A percentile compares a stretch with the other conserved stretches of the same genome.
phyloP scores from a whole-genome alignment of 495 filamentous ascomycete genomes.

The Penicillium atrosanguineum region DNA sequence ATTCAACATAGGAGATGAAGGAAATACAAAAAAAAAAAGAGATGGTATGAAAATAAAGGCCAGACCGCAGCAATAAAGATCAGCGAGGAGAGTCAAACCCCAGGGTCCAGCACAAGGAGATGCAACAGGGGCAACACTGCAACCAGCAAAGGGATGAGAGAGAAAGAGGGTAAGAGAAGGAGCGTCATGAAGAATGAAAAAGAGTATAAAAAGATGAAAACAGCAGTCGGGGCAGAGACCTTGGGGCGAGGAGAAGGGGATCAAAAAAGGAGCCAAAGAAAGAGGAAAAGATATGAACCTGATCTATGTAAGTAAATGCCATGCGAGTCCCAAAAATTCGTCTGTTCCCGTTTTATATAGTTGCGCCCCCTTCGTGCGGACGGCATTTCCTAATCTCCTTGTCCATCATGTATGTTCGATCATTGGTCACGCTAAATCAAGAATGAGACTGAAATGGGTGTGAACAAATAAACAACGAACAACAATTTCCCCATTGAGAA shows the following conservation, averaged over 20 bases:
- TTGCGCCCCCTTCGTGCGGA: constrained; percentile 44
- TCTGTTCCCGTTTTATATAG: constrained; percentile 45
- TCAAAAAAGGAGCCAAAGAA: constrained; percentile 12
- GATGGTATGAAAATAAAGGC: constrained; percentile 36
- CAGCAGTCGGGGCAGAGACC: background rate
- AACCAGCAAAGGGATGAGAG: constrained; percentile 6
- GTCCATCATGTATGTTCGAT: constrained; percentile 50
- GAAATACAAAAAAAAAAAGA: constrained; percentile 37
- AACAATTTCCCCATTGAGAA: constrained; percentile 24
- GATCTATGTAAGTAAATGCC: constrained; percentile 47
- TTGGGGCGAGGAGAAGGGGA: constrained; percentile 5
- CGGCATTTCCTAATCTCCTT: constrained; percentile 40
- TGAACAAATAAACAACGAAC: constrained; percentile 28
- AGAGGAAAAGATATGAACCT: constrained; percentile 41
- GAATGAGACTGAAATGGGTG: constrained; percentile 35
- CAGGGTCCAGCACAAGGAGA: constrained; percentile 20
- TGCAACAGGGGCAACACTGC: constrained; percentile 13
- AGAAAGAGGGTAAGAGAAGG: constrained; percentile 4
- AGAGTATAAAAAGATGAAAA: constrained; percentile 13
- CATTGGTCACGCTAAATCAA: constrained; percentile 53
- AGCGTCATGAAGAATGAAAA: constrained; percentile 3
- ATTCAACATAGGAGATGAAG: constrained; percentile 38
- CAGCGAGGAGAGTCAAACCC: constrained; percentile 20
- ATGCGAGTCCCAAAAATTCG: constrained; percentile 46
- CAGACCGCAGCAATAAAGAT: constrained; percentile 27